phyloP scores from a whole-genome alignment of 2,329 filamentous ascomycete genomes.

The Ustulina deusta region DNA sequence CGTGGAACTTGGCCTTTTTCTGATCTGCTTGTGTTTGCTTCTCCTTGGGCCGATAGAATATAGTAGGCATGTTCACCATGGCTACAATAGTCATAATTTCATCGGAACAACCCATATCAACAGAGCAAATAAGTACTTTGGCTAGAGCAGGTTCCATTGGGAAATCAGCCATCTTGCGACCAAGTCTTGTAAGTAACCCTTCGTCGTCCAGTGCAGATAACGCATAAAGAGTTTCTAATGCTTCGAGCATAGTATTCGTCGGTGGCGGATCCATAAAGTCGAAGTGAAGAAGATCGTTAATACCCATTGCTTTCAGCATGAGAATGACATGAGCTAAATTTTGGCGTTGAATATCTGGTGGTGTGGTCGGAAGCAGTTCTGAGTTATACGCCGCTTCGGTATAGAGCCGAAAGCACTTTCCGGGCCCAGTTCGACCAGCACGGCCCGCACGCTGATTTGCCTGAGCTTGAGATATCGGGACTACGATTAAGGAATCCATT shows the following conservation, averaged over 20 bases:
- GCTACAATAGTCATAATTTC: constrained; percentile 95
- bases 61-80: constrained; percentile 87
- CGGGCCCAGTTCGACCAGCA: constrained; percentile 92
- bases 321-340: constrained; percentile 94
- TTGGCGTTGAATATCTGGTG: constrained; percentile 95
- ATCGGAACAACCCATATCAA: constrained; percentile 89
- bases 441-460: constrained; percentile 94
- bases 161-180: constrained; percentile 98
- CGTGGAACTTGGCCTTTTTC: constrained; percentile 98
- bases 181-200: constrained; percentile 89
- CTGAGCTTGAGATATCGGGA: constrained; percentile 95
- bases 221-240: constrained; percentile 93
- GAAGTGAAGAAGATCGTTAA: constrained; percentile 96
- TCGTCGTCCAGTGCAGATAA: constrained; percentile 94
- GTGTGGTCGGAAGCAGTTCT: constrained; percentile 95
- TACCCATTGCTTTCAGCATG: constrained; percentile 99
- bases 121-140: constrained; percentile 88
- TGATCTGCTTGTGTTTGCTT: constrained; percentile 97
- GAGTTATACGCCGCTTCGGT: constrained; percentile 96
- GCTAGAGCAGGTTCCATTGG: constrained; percentile 95
- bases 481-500: constrained; percentile 96
- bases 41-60: constrained; percentile 97
- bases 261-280: constrained; percentile 99
- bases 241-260: constrained; percentile 97
- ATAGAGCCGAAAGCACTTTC: constrained; percentile 95